Base-by-base conservation (phyloP, 768 basidiomycete species). In the Tricholoma sp. region DNA sequence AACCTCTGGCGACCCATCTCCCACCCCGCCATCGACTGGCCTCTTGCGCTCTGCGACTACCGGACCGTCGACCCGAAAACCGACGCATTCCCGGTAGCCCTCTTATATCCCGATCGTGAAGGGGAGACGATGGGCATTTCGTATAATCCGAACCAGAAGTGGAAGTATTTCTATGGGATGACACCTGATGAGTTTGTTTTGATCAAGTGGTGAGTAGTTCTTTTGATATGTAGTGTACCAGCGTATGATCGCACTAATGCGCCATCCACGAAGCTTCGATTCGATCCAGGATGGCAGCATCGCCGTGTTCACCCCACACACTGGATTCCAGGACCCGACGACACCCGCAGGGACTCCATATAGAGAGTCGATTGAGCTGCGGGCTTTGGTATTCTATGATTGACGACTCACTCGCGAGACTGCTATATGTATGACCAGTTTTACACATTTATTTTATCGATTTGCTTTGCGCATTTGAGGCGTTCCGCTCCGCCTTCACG, bases 1-100 rank as follows among this genome's bases (percentile, higher is more conserved):
- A 85, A 84, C 60, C 71, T 85, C 28, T 85, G 83, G 83, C 71
- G 83, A 2, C 82, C 83, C 5, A 82, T 84, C 49, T 64, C 61
- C 1, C 65, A 78, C 57, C 65, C 76, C 0, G 82, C 80, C 0
- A 49, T 71, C 6, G 82, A 84, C 57, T 77, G 73, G 72, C 83
- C 83, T 0, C 68, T 84, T 4, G 76, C 74, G 0, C 61, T 83
- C 7, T 81, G 81, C 56, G 81, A 85, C 60, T 83, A 71, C 61
- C 65, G 77, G 24, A 77, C 70, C 39, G 73, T 84, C 5, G 67
- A 78, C 53, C 57, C 62, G 0, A 59, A 72, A 55, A 68, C 65
- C 4, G 82, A 84, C 61, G 65, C 77, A 2, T 65, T 76, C 18
- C 75, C 80, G 1, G 68, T 76, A 6, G 72, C 76, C 9, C 61